These are phyloP conservation scores for Blastobotrys parvus DNA, from an alignment of 805 yeast genomes.

Conservation along the genomic window DNA sequence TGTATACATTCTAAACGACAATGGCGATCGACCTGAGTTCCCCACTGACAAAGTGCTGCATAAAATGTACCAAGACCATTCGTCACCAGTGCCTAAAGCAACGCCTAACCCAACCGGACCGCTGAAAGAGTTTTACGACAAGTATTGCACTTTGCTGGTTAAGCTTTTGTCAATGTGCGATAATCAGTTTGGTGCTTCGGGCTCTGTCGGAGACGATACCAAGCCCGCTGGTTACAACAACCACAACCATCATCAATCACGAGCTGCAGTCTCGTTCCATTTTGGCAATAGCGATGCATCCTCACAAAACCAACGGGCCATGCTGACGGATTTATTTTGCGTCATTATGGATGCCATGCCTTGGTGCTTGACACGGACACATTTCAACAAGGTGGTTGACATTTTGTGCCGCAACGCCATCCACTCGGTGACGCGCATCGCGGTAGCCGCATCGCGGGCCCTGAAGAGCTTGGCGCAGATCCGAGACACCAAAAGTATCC, in stretches of 20 bases:
- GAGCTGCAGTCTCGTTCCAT: slow-evolving; percentile 32
- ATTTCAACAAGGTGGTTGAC: slow-evolving; percentile 62
- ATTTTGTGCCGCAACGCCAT: slow-evolving; percentile 67
- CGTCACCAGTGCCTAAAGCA: slow-evolving; percentile 7
- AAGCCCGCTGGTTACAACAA: slow-evolving; percentile 28
- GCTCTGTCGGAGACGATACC: slow-evolving; percentile 25
- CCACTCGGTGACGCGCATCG: slow-evolving; percentile 54
- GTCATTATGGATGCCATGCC: slow-evolving; percentile 66
- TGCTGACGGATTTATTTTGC: slow-evolving; percentile 54
- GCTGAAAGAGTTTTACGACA: slow-evolving; percentile 48
- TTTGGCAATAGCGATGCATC: slow-evolving; percentile 26
- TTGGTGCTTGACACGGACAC: slow-evolving; percentile 48
- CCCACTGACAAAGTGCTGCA: slow-evolving; percentile 48
- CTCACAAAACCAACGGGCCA: slow-evolving; percentile 22
- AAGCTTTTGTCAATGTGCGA: slow-evolving; percentile 54
- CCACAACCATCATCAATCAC: slow-evolving; percentile 30
- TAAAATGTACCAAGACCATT: slow-evolving; percentile 1
- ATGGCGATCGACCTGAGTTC: slow-evolving; percentile 58
- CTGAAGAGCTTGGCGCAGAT: slow-evolving; percentile 58
- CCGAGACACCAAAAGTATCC: slow-evolving; percentile 58
- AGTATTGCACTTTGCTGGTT: slow-evolving; percentile 52
- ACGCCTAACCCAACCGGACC: slow-evolving; percentile 15
- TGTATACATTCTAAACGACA: slow-evolving; percentile 50
- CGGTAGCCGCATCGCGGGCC: slow-evolving; percentile 55
- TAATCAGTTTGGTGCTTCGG: slow-evolving; percentile 43